These are phyloP conservation scores for Iris pallida DNA, from an alignment of 116 monocot species.

Conservation along the genomic window DNA sequence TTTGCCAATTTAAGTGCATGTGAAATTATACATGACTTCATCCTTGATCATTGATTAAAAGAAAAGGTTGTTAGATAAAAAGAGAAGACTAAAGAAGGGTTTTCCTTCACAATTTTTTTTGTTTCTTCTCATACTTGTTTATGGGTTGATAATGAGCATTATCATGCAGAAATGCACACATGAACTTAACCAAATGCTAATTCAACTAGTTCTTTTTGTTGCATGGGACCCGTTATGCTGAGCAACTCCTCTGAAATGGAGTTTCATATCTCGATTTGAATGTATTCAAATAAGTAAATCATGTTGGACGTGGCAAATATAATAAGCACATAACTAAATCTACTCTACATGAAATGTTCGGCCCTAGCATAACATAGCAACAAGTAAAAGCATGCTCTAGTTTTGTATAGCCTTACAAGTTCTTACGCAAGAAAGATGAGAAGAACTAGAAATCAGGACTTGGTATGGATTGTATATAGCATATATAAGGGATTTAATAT, in stretches of 20 bases:
- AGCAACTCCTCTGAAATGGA: neutral
- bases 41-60: neutral
- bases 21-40: too few species aligned
- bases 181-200: neutral
- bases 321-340: neutral
- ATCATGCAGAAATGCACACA: neutral
- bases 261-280: neutral
- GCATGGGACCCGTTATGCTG: neutral
- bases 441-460: too few species aligned
- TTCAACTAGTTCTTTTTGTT: neutral
- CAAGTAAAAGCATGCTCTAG: too few species aligned
- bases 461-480: too few species aligned
- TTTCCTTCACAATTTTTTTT: neutral
- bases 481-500: too few species aligned
- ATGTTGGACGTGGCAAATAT: neutral
- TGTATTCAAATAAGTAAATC: neutral
- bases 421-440: too few species aligned
- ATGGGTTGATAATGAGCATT: neutral
- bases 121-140: neutral
- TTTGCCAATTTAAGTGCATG: too few species aligned
- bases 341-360: neutral
- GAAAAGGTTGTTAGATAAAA: neutral
- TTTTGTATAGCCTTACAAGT: too few species aligned
- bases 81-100: neutral
- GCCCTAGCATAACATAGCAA: too few species aligned